Conservation (phyloP, 2,329 filamentous ascomycete genomes). For the Eutypa lata region DNA sequence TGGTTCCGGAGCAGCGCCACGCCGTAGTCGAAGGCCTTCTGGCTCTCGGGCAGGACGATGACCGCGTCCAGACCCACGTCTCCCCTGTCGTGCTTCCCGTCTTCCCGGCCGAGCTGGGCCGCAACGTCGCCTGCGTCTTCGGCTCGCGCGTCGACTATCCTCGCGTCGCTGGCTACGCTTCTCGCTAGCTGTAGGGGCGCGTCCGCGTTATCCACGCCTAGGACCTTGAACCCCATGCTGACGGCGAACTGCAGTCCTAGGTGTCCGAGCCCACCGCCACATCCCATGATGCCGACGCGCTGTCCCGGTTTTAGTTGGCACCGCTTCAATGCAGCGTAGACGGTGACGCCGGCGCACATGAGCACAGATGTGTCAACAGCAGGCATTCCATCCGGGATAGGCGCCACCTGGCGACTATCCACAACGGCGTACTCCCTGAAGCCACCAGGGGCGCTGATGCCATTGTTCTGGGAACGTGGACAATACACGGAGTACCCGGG, state of each 20-base stretch:
- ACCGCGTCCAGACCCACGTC: slow-evolving; percentile 45
- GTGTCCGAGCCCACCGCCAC: slow-evolving; percentile 28
- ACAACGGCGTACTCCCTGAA: slow-evolving; percentile 42
- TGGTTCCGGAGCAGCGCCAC: slow-evolving; percentile 40
- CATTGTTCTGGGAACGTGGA: slow-evolving; percentile 18
- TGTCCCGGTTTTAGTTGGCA: slow-evolving; percentile 27
- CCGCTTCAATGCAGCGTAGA: slow-evolving; percentile 37
- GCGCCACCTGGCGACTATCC: slow-evolving; percentile 33
- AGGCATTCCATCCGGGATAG: slow-evolving; percentile 27
- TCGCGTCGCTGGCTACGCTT: slow-evolving; percentile 27
- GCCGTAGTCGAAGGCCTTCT: slow-evolving; percentile 44
- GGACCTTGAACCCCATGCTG: slow-evolving; percentile 28
- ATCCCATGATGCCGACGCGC: slow-evolving; percentile 37
- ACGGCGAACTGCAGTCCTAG: slow-evolving; percentile 25
- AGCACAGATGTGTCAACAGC: slow-evolving; percentile 36
- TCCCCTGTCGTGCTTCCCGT: slow-evolving; percentile 26
- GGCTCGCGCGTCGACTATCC: slow-evolving; percentile 36
- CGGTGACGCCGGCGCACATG: slow-evolving; percentile 41
- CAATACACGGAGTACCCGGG: slow-evolving; percentile 39
- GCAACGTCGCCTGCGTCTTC: slow-evolving; percentile 17
- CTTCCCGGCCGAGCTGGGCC: slow-evolving; percentile 30
- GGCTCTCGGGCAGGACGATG: slow-evolving; percentile 43
- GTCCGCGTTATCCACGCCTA: slow-evolving; percentile 37
- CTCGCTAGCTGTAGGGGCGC: slow-evolving; percentile 30
- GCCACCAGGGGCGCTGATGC: slow-evolving; percentile 29